Conservation (phyloP, 805 yeast genomes). For the Wickerhamiella spandovensis region DNA sequence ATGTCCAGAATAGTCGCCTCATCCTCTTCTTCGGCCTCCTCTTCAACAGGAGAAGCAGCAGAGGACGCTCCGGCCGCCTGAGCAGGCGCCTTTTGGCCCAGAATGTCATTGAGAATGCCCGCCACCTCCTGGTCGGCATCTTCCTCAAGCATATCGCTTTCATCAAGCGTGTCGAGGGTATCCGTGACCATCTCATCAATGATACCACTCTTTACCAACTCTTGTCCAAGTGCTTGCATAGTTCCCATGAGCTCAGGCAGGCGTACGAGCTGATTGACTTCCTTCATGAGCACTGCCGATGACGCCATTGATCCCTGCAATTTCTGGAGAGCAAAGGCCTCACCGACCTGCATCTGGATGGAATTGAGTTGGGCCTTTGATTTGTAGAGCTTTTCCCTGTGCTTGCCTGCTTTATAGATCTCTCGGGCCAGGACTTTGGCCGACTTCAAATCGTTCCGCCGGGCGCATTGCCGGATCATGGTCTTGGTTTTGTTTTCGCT, state of each 20-base stretch:
- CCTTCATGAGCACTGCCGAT: constrained; percentile 74
- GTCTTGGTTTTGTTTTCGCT: constrained; percentile 64
- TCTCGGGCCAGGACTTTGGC: constrained; percentile 77
- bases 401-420: constrained; percentile 56
- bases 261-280: constrained; percentile 64
- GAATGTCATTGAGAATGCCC: constrained; percentile 27
- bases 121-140: constrained; percentile 28
- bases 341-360: constrained; percentile 78
- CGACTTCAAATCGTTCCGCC: constrained; percentile 59
- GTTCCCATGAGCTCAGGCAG: constrained; percentile 71
- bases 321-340: constrained; percentile 76
- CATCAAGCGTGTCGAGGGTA: constrained; percentile 56
- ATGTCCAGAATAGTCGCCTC: constrained; percentile 66
- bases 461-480: constrained; percentile 61
- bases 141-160: constrained; percentile 41
- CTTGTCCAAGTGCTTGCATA: constrained; percentile 77
- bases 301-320: constrained; percentile 69
- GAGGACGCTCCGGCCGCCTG: constrained; percentile 23
- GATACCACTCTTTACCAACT: constrained; percentile 52
- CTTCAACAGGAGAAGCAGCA: constrained; percentile 23
- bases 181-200: constrained; percentile 95
- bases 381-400: constrained; percentile 55
- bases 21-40: constrained; percentile 46
- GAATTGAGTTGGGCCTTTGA: constrained; percentile 80
- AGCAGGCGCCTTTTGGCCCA: constrained; percentile 39